Conservation (phyloP, 805 yeast genomes). For the Starmerella vitae region DNA sequence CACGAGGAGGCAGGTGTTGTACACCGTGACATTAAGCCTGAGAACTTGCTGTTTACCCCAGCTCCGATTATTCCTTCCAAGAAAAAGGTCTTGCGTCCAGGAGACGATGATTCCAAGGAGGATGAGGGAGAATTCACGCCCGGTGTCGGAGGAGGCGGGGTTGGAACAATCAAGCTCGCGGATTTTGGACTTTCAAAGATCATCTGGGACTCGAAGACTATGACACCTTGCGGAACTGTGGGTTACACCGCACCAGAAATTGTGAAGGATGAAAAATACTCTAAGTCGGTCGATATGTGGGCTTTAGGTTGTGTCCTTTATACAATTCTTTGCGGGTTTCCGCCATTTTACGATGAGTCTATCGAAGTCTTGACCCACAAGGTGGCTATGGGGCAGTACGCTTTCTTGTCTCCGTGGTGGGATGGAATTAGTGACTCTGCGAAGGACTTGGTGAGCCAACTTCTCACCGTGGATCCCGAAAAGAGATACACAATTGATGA, state of each 20-base stretch:
- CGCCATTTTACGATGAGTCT: conserved; percentile 85
- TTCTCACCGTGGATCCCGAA: conserved; percentile 59
- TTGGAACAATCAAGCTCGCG: conserved; percentile 80
- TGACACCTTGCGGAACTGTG: conserved; percentile 97
- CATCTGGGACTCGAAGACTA: conserved; percentile 73
- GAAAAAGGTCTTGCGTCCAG: conserved; percentile 26
- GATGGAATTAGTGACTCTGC: conserved; percentile 63
- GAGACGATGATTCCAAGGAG: conserved; percentile 36
- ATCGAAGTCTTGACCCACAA: conserved; percentile 62
- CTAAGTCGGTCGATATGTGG: conserved; percentile 97
- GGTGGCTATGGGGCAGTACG: conserved; percentile 66
- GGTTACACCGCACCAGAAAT: conserved; percentile 98
- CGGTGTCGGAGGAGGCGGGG: conserved; percentile 83
- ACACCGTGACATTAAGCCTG: conserved; percentile 75
- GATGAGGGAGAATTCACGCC: conserved; percentile 81
- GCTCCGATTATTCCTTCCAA: conserved; percentile 33
- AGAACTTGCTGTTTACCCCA: conserved; percentile 53
- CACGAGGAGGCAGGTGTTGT: conserved; percentile 62
- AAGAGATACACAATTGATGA: conserved; percentile 59
- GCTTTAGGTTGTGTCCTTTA: conserved; percentile 93
- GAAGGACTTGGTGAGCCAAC: conserved; percentile 50
- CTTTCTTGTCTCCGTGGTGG: conserved; percentile 79
- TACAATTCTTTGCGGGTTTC: conserved; percentile 90
- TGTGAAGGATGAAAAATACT: conserved; percentile 82
- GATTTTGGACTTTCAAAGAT: conserved; percentile 93